Percentiles rank a stretch among this genome's conserved stretches.
Evolutionary conservation across 352 stramenopile genomes (phyloP).

Genomic region (Phytophthora melonis): DNA sequence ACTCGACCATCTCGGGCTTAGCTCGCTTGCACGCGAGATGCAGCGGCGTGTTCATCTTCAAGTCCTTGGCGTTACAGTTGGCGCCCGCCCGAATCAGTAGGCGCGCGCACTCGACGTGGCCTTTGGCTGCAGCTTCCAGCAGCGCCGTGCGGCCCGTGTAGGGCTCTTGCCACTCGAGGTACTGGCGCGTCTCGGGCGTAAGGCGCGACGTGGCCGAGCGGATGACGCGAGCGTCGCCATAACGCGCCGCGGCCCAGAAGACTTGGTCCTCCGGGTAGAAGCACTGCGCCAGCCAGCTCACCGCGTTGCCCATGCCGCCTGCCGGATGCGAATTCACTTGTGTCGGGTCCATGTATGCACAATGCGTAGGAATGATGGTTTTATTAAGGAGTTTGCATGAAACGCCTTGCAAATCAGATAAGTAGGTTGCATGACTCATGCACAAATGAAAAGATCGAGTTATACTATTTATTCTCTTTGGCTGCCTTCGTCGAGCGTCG

Average conservation of each 20-base stretch:
- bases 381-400: conserved; percentile 19
- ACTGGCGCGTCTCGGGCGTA: conserved; percentile 48
- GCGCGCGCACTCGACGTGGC: conserved; percentile 55
- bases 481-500: conserved; percentile 13
- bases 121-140: conserved; percentile 48
- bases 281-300: conserved; percentile 64
- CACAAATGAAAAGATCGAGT: not conserved
- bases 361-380: conserved; percentile 32
- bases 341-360: not conserved
- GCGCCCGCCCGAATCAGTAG: conserved; percentile 53
- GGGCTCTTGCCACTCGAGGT: conserved; percentile 69
- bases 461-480: conserved; percentile 31
- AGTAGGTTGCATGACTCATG: not conserved
- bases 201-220: conserved; percentile 46
- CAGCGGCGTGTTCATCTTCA: conserved; percentile 61
- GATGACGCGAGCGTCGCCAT: conserved; percentile 48
- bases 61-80: conserved; percentile 63
- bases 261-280: conserved; percentile 67
- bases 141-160: conserved; percentile 56
- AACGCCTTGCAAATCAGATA: conserved; percentile 2
- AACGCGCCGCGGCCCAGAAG: conserved; percentile 58
- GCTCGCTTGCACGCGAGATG: conserved; percentile 64
- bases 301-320: conserved; percentile 50
- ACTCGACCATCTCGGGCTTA: conserved; percentile 49
- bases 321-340: conserved; percentile 16